These are phyloP conservation scores for Rhodotorula sp. DNA, from an alignment of 1,284 basidiomycete genomes.

Conservation along the genomic window DNA sequence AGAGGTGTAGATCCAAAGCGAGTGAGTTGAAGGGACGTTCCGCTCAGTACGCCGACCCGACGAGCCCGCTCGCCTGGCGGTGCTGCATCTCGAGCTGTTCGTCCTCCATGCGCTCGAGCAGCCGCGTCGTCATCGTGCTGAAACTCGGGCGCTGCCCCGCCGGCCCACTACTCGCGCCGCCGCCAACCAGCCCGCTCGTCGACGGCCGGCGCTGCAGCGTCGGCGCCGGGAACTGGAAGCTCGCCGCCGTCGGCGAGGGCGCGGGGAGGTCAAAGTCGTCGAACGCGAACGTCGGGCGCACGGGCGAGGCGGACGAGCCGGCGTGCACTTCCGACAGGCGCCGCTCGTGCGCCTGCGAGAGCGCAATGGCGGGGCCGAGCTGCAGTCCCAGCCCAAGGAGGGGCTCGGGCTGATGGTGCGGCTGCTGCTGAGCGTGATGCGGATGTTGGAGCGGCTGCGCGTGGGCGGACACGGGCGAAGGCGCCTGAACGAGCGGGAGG, in stretches of 20 bases:
- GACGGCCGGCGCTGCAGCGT: not conserved
- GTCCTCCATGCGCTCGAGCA: conserved; percentile 22
- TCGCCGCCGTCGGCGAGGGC: conserved; percentile 3
- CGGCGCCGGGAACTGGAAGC: conserved; percentile 14
- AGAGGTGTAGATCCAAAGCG: no score
- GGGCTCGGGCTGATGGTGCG: not conserved
- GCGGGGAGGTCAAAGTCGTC: conserved; percentile 16
- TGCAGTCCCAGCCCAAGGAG: conserved; percentile 18
- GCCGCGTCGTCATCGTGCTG: conserved; percentile 10
- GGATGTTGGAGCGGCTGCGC: not conserved
- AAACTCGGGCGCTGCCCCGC: conserved; percentile 6
- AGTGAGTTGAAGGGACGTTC: not conserved
- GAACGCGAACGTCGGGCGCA: conserved; percentile 11
- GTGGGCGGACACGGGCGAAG: conserved; percentile 6
- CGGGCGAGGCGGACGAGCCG: not conserved
- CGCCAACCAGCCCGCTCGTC: not conserved
- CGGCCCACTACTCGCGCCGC: not conserved
- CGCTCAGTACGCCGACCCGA: not conserved
- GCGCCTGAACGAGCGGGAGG: not conserved
- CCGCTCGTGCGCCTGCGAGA: conserved; percentile 11
- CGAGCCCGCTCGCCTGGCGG: conserved; percentile 4
- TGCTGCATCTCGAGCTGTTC: conserved; percentile 2
- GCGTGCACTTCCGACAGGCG: conserved; percentile 28
- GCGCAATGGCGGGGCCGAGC: conserved; percentile 8
- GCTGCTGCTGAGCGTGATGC: not conserved